Base-by-base conservation (phyloP, 179 eudicot genomes). In the Gypsophila paniculata region DNA sequence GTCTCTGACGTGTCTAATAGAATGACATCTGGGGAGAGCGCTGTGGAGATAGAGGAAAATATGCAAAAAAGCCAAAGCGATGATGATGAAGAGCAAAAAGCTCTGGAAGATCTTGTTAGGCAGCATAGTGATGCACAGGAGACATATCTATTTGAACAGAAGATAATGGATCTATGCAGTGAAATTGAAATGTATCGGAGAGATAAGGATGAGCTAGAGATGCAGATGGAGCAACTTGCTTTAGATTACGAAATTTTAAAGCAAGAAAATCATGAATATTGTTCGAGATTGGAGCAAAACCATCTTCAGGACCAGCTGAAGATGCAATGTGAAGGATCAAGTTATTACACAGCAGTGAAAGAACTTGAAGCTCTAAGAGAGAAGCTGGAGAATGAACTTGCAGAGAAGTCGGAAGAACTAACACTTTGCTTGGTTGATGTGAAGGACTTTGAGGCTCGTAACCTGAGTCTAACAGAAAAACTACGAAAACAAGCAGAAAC, bases 191-290 rank as follows among this genome's bases (percentile, higher is more conserved):
- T 84, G 71, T 88, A 72, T 74, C 86, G 82, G 72, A 83, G 96
- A 80, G 97, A 93, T 51, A 93, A 80, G 80, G 96, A 91, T 71
- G 99, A 94, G 59, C 71, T 91, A n/a, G 96, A 91, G 83, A 83
- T 90, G 79, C 99, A 91, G 79, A 79, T 91, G 90, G 99, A 94
- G 86, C 99, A 94, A 82, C 90, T 94, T 54, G 89, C 95, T 9
- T 91, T 94, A 48, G 99, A 94, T 70, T 91, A 94, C 54, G 99
- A 94, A 75, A 90, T 94, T 71, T 51, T 92, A 70, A 94, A 91
- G 87, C 99, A 94, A 78, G 96, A 88, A 81, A 87, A 94, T 75
- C 95, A 91, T 71, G 93, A 87, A n/a, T 82, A 82, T 74, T 85
- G 85, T 10, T 81, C 84, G 73, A 87, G 82, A 79, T 73, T 94